Evolutionary conservation across 2,329 filamentous ascomycete species (phyloP), one percentile per base, ranked within the genome.

Genomic region (Fusarium mangiferae): DNA sequence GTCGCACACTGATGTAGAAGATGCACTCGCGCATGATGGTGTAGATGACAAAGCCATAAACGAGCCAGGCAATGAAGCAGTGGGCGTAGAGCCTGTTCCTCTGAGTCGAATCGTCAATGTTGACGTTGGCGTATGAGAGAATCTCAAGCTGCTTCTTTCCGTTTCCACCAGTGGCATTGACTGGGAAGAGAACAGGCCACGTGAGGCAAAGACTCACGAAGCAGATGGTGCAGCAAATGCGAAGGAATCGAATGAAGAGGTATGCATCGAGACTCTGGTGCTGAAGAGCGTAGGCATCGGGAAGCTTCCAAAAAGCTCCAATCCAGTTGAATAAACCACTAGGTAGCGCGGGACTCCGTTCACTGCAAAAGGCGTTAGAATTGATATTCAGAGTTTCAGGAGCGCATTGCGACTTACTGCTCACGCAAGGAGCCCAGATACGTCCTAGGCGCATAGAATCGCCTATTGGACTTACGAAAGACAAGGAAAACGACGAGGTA

Each of bases 1-100:
- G 96, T 73, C 96, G 93, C 59, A 98, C 84, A 78, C 97, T 97
- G 85, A 98, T 94, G 82, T 95, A 97, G 88, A 92, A 98, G 77
- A 99, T 92, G 80, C 92, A 92, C 83, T 99, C 96, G 70, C 96
- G 91, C 36, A 94, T 94, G 62, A 99, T 90, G 78, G 94, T 94
- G 83, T 94, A 96, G 82, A 98, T 91, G 68, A 99, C 88, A 81
- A 98, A 98, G 64, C 90, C 85, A 77, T 98, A 94, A 80, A 95
- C 98, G 59, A 94, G 83, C 89, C 93, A 98, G 2, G 92, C 93
- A 38, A 96, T 86, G 49, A 93, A 87, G n/a, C 90, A 89, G 81
- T 98, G 95, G 1, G 94, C 96, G 79, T 93, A 98, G 79, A 93
- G 92, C 72, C 90, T 89, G 75, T 89, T 89, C 65, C 88, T 88